Evolutionary conservation across 768 basidiomycete genomes (phyloP).

Genomic region (Mycena rosella): DNA sequence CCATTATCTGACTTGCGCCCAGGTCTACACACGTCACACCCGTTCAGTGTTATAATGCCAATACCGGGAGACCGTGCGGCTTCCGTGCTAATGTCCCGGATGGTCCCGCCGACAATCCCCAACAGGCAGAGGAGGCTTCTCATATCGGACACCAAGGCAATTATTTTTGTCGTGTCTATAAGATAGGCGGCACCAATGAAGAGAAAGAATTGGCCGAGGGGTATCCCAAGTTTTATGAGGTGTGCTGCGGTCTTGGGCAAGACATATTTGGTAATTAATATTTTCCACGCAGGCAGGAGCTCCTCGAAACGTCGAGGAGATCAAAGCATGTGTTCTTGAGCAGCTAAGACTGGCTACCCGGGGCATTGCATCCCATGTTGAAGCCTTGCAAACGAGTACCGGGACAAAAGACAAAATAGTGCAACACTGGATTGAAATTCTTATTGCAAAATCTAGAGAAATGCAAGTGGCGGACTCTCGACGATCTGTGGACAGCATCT

Average conservation of each 20-base stretch:
- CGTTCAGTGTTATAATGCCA: conserved; percentile 10
- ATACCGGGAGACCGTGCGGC: neutral
- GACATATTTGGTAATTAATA: too few species aligned
- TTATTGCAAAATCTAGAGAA: neutral
- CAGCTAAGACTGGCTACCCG: neutral
- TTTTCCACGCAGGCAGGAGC: too few species aligned
- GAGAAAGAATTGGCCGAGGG: conserved; percentile 4
- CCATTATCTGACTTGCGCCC: neutral
- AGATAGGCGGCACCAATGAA: conserved; percentile 22
- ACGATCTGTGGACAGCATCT: neutral
- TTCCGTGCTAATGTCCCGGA: conserved; percentile 8
- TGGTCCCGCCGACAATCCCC: conserved; percentile 36
- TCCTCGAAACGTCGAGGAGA: conserved; percentile 1
- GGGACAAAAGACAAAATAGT: conserved; percentile 23
- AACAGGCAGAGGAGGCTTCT: conserved; percentile 33
- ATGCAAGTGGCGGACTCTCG: neutral
- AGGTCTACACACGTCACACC: conserved; percentile 11
- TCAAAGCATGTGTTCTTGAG: neutral
- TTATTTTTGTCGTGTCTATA: conserved; percentile 28
- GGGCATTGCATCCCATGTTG: neutral
- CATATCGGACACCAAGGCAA: conserved; percentile 33
- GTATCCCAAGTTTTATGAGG: neutral
- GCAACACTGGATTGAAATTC: conserved; percentile 21
- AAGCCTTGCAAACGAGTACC: neutral
- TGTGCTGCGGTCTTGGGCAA: too few species aligned